Evolutionary conservation across 345 rosid genomes (phyloP), one percentile per base, ranked within the genome.

Genomic region (Citrus trifoliata): DNA sequence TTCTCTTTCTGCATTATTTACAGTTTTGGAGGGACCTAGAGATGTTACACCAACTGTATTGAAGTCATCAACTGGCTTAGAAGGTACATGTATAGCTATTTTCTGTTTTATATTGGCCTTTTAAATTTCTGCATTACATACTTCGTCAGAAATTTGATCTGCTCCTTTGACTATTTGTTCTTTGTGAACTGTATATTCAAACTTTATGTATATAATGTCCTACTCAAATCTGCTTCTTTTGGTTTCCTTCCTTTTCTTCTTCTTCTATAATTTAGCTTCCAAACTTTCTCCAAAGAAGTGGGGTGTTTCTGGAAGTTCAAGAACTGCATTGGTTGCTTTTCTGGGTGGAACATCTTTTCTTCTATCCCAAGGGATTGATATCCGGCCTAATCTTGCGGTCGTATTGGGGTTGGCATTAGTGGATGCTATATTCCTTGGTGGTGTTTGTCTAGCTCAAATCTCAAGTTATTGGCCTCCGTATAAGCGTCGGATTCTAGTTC

Each of bases 401-500:
- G 1, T 92, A 67, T 82, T 93, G 73, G 97, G 90, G 70, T 77
- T 95, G 35, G 93, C 99, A 64, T 85, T 85, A 75, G n/a, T 81
- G 77, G 99, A 95, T 73, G 86, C 97, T 12, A 62, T 84, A 72
- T 87, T 92, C 73, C 97, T 93, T 38, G 98, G 99, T 61, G 99
- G 99, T 73, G 85, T 87, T 56, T 92, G 97, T 79, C 82, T 95
- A 77, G 98, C 97, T 58, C 93, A 89, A 82, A 83, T 95, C 68
- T 90, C 98, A n/a, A 86, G 96, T 80, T 92, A 85, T 75, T 95
- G 99, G 99, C 99, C 97, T 82, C 97, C 99, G 7, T 83, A 82
- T 83, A 92, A 86, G 85, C 96, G 90, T 10, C 85, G 97, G 72
- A 92, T 95, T 78, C 77, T 95, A 56, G 95, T 95, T 88, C 99